Evolutionary conservation across 345 rosid genomes (phyloP).

Genomic region (Salix caprea): DNA sequence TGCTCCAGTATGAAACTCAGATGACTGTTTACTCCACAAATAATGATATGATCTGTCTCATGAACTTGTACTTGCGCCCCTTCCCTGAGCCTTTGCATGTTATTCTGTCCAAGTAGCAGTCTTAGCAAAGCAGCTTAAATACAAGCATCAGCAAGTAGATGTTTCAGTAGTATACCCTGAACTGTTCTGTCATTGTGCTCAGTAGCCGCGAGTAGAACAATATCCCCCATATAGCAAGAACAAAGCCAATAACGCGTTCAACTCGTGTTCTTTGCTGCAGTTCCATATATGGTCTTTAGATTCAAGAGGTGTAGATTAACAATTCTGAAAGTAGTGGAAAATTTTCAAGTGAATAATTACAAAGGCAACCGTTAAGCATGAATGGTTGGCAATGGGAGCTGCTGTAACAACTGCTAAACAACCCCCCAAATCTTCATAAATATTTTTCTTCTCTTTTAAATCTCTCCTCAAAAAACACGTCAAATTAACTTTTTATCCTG

Average conservation of each 20-base stretch:
- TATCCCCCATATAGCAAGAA: slow-evolving; percentile 93
- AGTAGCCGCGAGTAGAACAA: slow-evolving; percentile 84
- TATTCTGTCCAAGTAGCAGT: slow-evolving; percentile 44
- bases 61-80: slow-evolving; percentile 95
- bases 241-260: slow-evolving; percentile 78
- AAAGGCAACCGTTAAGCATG: neutral
- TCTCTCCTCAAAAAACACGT: neutral
- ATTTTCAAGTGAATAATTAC: slow-evolving; percentile 4
- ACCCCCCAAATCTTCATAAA: neutral
- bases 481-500: neutral
- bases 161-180: slow-evolving; percentile 55
- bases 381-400: neutral
- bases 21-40: slow-evolving; percentile 85
- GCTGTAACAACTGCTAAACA: no score
- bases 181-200: slow-evolving; percentile 97
- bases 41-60: slow-evolving; percentile 85
- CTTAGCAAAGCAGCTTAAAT: slow-evolving; percentile 17
- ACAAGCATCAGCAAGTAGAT: slow-evolving; percentile 11
- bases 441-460: neutral
- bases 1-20: slow-evolving; percentile 78
- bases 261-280: slow-evolving; percentile 87
- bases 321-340: slow-evolving; percentile 1
- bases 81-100: slow-evolving; percentile 91
- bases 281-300: slow-evolving; percentile 35
- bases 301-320: slow-evolving; percentile 4